phyloP scores from a whole-genome alignment of 1,284 basidiomycete species.

The Athelia psychrophila region DNA sequence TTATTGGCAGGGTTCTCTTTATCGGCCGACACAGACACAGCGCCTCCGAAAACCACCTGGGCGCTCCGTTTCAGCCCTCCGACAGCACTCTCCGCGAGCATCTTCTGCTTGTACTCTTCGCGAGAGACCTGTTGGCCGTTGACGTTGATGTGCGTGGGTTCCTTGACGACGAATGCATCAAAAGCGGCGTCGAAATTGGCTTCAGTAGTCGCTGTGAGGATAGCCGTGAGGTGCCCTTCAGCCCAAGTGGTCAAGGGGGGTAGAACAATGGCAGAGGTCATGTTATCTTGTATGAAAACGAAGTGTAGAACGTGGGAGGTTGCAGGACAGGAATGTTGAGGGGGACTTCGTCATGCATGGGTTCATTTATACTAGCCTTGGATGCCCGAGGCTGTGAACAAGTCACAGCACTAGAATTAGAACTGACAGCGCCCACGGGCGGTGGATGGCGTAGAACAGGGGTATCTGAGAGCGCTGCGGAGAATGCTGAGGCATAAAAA shows the following conservation, averaged over 20 bases:
- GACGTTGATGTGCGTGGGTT: slow-evolving; percentile 20
- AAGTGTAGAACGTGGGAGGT: too few species aligned
- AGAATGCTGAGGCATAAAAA: too few species aligned
- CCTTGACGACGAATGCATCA: slow-evolving; percentile 21
- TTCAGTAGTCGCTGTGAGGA: slow-evolving; percentile 19
- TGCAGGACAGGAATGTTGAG: too few species aligned
- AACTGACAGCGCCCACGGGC: too few species aligned
- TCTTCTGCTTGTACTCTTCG: slow-evolving; percentile 24
- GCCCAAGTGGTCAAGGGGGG: slow-evolving; percentile 19
- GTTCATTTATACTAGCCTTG: too few species aligned
- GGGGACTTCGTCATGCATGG: too few species aligned
- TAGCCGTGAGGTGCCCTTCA: slow-evolving; percentile 15
- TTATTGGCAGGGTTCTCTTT: slow-evolving; percentile 6
- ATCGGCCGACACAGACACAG: slow-evolving; percentile 19
- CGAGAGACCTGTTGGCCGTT: slow-evolving; percentile 26
- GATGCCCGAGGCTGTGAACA: too few species aligned
- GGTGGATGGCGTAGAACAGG: too few species aligned
- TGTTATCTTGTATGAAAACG: neutral
- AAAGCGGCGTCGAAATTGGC: slow-evolving; percentile 20
- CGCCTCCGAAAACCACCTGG: slow-evolving; percentile 18
- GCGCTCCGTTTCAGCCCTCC: slow-evolving; percentile 19
- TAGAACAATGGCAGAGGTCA: neutral
- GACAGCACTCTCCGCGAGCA: slow-evolving; percentile 21
- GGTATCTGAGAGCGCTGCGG: too few species aligned
- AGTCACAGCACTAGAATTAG: too few species aligned